A percentile compares a stretch with the other conserved stretches of the same genome.
These are phyloP conservation scores for Reutealis trisperma DNA, from an alignment of 345 rosid genomes.

Conservation along the genomic window DNA sequence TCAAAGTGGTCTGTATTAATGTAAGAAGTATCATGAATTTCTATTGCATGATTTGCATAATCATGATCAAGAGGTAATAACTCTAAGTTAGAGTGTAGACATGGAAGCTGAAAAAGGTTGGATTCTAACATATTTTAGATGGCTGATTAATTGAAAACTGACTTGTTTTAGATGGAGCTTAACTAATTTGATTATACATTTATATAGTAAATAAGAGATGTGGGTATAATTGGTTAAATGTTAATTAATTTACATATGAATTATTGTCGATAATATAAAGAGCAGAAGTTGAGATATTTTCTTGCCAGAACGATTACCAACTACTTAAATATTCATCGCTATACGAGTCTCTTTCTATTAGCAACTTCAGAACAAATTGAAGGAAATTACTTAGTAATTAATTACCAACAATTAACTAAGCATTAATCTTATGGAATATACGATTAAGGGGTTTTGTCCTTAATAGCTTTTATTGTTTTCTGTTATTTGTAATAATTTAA, in stretches of 20 bases:
- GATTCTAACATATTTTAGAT: neutral
- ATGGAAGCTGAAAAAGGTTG: neutral
- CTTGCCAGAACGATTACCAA: neutral
- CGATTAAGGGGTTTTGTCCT: too few relatives aligned
- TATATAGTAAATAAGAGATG: neutral
- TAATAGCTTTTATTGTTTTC: too few relatives aligned
- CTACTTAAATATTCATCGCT: neutral
- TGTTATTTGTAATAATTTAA: too few relatives aligned
- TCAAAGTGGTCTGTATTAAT: neutral
- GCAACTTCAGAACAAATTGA: neutral
- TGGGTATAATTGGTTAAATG: neutral
- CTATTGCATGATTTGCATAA: neutral
- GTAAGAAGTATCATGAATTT: too few relatives aligned
- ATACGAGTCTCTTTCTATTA: too few relatives aligned
- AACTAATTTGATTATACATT: neutral
- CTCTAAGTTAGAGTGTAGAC: neutral
- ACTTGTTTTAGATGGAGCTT: neutral
- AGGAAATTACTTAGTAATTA: neutral
- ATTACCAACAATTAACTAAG: too few relatives aligned
- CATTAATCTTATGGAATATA: too few relatives aligned
- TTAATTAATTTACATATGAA: too few relatives aligned
- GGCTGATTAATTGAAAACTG: neutral
- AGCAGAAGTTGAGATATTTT: conserved; percentile 8
- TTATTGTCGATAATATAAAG: neutral
- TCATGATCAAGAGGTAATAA: conserved; percentile 2